Base-by-base conservation (phyloP, 1,139 yeast species). In the Kodamaea fungicola region DNA sequence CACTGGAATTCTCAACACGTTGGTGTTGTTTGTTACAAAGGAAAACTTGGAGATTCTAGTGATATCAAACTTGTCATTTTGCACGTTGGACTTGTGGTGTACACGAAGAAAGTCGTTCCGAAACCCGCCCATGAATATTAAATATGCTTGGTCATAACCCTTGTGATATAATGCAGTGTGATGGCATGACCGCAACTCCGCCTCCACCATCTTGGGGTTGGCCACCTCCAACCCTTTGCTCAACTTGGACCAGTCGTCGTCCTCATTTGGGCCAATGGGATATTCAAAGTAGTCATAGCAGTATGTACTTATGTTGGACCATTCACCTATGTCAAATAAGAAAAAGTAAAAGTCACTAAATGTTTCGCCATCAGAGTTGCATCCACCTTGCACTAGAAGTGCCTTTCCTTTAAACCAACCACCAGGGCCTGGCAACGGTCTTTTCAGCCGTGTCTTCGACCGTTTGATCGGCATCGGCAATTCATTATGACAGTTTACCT, bases 81-180 rank as follows among this genome's bases (percentile, higher is more conserved):
- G n/a, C 12, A 24, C n/a, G 6, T 3, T 24, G 34, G 63, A 54
- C 8, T 47, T 29, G 40, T 43, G 38, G 36, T 69, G 74, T 33
- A 54, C 55, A 13, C 73, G 49, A 21, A 71, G 54, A 42, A 53
- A 62, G 40, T 67, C 71, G 39, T 67, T 64, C 30, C 53, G 44
- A 41, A 67, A 60, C 1, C 76, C 76, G 7, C 76, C 76, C 21
- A 68, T 34, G 33, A 71, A 67, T 27, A 69, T 55, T n/a, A 70
- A 50, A 39, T 62, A 64, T 35, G 64, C 68, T 21, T 59, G 50
- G 10, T 64, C 71, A 21, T 62, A 67, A 22, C 61, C 61, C 37
- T 54, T 54, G 38, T 63, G 66, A 37, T 61, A 63, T 31, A 66
- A 51, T 3, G 71, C 67, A 4, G 62, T 56, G 43, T 71, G 76